phyloP scores from a whole-genome alignment of 139 green algal species.

The Chlamydomonas incerta region DNA sequence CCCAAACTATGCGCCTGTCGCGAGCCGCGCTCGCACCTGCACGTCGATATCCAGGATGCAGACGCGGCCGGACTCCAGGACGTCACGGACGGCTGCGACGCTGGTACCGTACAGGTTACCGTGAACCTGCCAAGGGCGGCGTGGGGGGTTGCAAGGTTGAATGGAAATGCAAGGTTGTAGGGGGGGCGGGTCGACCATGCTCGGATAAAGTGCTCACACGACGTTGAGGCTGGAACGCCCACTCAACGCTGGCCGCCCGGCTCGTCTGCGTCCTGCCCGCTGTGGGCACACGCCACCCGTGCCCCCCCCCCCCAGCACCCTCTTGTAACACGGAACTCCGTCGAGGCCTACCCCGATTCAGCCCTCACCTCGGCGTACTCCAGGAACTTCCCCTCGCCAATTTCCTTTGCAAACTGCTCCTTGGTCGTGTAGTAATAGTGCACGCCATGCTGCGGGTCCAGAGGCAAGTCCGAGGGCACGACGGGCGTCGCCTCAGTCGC shows the following conservation, averaged over 20 bases:
- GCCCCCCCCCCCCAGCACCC: too few species aligned
- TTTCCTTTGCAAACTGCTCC: slow-evolving; percentile 78
- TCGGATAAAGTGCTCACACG: too few species aligned
- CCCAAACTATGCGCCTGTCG: too few species aligned
- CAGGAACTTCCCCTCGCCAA: slow-evolving; percentile 83
- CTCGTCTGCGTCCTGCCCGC: too few species aligned
- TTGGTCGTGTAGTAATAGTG: slow-evolving; percentile 87
- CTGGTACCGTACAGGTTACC: slow-evolving; percentile 89
- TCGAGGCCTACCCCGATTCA: not conserved
- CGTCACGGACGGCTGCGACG: slow-evolving; percentile 69
- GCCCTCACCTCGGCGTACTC: slow-evolving; percentile 77
- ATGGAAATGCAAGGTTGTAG: too few species aligned
- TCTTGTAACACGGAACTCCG: not conserved
- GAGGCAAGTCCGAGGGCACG: too few species aligned
- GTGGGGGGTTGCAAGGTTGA: too few species aligned
- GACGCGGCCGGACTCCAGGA: slow-evolving; percentile 64
- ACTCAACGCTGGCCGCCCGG: too few species aligned
- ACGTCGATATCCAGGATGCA: slow-evolving; percentile 62
- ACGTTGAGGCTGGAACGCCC: too few species aligned
- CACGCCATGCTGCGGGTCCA: slow-evolving; percentile 70
- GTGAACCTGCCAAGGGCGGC: slow-evolving; percentile 66
- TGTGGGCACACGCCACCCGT: too few species aligned
- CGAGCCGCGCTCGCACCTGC: slow-evolving; percentile 67
- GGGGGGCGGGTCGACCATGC: too few species aligned
- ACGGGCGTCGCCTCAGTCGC: too few species aligned